phyloP scores from a whole-genome alignment of 257 asterid genomes.

The Vinca minor region DNA sequence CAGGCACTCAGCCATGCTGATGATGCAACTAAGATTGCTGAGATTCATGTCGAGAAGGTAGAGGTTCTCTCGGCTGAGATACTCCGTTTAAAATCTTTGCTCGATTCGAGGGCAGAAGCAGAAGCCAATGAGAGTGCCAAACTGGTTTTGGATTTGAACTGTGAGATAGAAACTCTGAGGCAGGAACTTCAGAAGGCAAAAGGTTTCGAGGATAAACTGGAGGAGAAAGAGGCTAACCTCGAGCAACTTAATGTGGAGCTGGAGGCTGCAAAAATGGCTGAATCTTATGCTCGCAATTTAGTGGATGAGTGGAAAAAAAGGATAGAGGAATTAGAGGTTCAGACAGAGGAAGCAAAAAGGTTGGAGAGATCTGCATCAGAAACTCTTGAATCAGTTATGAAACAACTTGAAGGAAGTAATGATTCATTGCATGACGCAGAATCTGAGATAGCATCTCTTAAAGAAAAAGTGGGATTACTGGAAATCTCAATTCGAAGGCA shows the following conservation, averaged over 20 bases:
- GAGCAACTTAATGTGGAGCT: slow-evolving; percentile 80
- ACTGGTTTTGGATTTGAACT: slow-evolving; percentile 45
- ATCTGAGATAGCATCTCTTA: slow-evolving; percentile 57
- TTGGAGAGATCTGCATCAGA: slow-evolving; percentile 82
- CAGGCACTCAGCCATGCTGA: slow-evolving; percentile 76
- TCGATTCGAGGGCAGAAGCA: slow-evolving; percentile 43
- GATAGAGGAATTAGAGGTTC: slow-evolving; percentile 50
- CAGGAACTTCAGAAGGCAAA: slow-evolving; percentile 54
- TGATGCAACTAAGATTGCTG: slow-evolving; percentile 68
- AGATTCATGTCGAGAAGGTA: slow-evolving; percentile 56
- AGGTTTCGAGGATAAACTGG: slow-evolving; percentile 39
- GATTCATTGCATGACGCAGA: slow-evolving; percentile 66
- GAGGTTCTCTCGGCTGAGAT: slow-evolving; percentile 70
- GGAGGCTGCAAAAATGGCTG: slow-evolving; percentile 85
- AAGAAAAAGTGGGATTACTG: slow-evolving; percentile 65
- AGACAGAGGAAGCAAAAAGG: slow-evolving; percentile 64
- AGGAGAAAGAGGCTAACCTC: slow-evolving; percentile 54
- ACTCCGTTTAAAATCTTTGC: slow-evolving; percentile 51
- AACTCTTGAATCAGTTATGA: slow-evolving; percentile 70
- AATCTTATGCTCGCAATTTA: slow-evolving; percentile 55
- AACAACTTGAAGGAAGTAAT: slow-evolving; percentile 74
- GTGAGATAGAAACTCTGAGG: slow-evolving; percentile 54
- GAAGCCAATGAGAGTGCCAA: slow-evolving; percentile 53
- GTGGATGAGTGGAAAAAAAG: slow-evolving; percentile 66
- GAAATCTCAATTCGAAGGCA: slow-evolving; percentile 64